phyloP scores from a whole-genome alignment of 73 alveolate species.

The Paramecium sonneborni region DNA sequence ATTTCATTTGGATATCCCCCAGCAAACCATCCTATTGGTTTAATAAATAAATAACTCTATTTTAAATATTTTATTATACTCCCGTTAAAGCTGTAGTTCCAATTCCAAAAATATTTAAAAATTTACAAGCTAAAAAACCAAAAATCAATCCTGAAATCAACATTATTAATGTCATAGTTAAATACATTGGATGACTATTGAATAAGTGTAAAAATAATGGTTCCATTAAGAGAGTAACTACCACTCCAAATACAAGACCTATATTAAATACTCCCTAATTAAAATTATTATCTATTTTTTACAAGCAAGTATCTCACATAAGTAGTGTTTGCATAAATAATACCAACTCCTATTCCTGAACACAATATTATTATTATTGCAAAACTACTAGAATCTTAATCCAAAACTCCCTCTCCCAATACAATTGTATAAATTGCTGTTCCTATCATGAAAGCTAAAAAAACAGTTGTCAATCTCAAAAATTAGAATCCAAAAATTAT shows the following conservation, averaged over 20 bases:
- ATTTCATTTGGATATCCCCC: neutral
- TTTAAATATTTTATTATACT: neutral
- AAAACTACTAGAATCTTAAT: neutral
- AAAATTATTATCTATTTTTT: neutral
- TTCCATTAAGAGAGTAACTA: neutral
- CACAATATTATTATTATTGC: neutral
- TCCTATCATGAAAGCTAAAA: neutral
- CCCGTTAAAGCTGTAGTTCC: neutral
- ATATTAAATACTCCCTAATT: neutral
- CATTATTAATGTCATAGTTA: neutral
- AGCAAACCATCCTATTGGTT: neutral
- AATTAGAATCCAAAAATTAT: neutral
- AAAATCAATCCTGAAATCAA: neutral
- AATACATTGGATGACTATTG: neutral
- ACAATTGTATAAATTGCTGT: neutral
- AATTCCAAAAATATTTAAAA: neutral
- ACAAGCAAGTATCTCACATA: neutral
- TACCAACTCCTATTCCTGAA: neutral
- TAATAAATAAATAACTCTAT: neutral
- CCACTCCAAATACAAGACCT: constrained; percentile 9
- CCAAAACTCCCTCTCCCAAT: constrained; percentile 3
- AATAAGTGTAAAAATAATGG: neutral
- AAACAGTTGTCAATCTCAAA: neutral
- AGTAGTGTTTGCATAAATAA: neutral
- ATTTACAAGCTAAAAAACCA: constrained; percentile 23